Conservation (phyloP, 495 filamentous ascomycete genomes). For the Aspergillus kassunensis region DNA sequence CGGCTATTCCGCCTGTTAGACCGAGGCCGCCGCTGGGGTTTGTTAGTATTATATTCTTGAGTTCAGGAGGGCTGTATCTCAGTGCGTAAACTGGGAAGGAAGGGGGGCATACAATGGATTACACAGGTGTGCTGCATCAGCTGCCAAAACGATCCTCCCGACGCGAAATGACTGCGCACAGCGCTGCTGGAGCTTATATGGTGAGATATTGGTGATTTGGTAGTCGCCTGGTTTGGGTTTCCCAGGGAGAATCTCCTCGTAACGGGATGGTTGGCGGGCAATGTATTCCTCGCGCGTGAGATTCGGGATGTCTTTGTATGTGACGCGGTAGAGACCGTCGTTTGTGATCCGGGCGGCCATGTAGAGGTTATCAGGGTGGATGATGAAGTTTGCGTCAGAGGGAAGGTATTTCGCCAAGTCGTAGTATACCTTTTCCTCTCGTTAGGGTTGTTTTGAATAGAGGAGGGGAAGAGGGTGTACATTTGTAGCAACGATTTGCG, state of each 20-base stretch:
- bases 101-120: conserved; percentile 39
- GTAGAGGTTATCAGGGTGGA: conserved; percentile 57
- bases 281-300: conserved; percentile 51
- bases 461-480: conserved; percentile 25
- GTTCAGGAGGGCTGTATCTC: too few relatives aligned
- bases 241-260: conserved; percentile 53
- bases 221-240: conserved; percentile 56
- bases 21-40: conserved; percentile 53
- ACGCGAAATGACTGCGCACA: conserved; percentile 54
- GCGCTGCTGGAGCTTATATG: conserved; percentile 60
- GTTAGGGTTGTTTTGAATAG: background rate
- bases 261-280: conserved; percentile 50
- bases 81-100: background rate
- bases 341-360: conserved; percentile 56
- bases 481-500: conserved; percentile 61
- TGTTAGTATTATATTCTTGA: too few relatives aligned
- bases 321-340: conserved; percentile 57
- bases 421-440: conserved; percentile 46
- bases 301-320: conserved; percentile 52
- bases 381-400: conserved; percentile 55
- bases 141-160: conserved; percentile 53
- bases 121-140: conserved; percentile 50
- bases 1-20: conserved; percentile 58
- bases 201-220: conserved; percentile 49
- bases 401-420: conserved; percentile 52